These are phyloP conservation scores for Xylaria sp. DNA, from an alignment of 2,329 filamentous ascomycete species.

Conservation along the genomic window DNA sequence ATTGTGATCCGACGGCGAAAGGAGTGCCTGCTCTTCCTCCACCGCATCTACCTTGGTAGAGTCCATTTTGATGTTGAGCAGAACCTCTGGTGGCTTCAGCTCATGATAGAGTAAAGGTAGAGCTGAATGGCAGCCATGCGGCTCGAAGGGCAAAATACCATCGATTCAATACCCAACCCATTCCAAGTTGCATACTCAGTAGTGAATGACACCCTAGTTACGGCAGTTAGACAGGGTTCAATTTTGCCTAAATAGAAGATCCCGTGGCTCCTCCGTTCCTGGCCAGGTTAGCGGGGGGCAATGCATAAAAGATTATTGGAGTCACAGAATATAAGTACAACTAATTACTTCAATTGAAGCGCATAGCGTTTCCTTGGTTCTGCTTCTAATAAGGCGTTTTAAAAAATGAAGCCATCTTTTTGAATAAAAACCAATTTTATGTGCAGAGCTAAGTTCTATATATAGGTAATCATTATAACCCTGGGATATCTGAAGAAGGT, in stretches of 20 bases:
- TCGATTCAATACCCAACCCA: slow-evolving; percentile 5
- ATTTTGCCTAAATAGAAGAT: slow-evolving; percentile 41
- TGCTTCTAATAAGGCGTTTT: background rate
- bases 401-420: slow-evolving; percentile 15
- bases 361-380: background rate
- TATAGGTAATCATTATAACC: slow-evolving; percentile 24
- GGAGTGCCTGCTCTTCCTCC: slow-evolving; percentile 51
- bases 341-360: slow-evolving; percentile 2
- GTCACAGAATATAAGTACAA: background rate
- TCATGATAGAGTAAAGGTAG: background rate
- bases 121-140: background rate
- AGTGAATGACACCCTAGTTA: slow-evolving; percentile 8
- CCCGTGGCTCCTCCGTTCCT: slow-evolving; percentile 40
- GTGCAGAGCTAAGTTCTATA: slow-evolving; percentile 22
- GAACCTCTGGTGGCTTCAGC: background rate
- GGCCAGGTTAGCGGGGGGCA: slow-evolving; percentile 37
- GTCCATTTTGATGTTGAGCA: slow-evolving; percentile 35
- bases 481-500: slow-evolving; percentile 22
- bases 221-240: slow-evolving; percentile 25
- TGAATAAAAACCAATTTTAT: slow-evolving; percentile 19
- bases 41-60: slow-evolving; percentile 41
- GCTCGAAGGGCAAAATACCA: background rate
- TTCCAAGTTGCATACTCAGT: background rate
- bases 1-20: slow-evolving; percentile 31
- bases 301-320: background rate